Percentiles rank a stretch among this genome's conserved stretches.
Evolutionary conservation across 441 rosid species (phyloP).

Genomic region (Eutrema salsugineum): DNA sequence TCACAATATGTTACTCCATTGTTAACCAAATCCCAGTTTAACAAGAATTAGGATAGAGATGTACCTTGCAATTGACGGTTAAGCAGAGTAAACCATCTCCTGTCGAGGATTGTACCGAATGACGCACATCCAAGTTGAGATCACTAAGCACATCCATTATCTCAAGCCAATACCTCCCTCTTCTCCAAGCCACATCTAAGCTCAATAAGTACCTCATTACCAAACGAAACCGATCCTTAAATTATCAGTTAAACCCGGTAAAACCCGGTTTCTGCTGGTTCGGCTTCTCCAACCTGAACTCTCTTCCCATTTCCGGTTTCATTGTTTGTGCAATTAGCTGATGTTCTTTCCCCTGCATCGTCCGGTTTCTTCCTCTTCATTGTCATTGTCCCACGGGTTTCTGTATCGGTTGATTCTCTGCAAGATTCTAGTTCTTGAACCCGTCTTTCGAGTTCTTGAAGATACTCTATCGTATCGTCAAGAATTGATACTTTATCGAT

Average conservation of each 20-base stretch:
- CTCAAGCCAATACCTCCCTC: conserved; percentile 71
- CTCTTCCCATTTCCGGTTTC: conserved; percentile 36
- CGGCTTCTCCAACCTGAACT: conserved; percentile 25
- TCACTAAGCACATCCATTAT: conserved; percentile 54
- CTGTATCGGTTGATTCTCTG: conserved; percentile 38
- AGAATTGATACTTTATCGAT: conserved; percentile 65
- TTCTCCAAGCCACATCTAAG: conserved; percentile 60
- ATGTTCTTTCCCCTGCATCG: conserved; percentile 50
- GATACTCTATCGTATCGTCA: conserved; percentile 64
- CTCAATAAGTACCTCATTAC: conserved; percentile 53
- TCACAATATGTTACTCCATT: neutral
- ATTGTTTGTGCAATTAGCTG: conserved; percentile 42
- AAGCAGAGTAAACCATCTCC: conserved; percentile 54
- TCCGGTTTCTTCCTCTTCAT: conserved; percentile 42
- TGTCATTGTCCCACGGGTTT: conserved; percentile 32
- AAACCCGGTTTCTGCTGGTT: conserved; percentile 22
- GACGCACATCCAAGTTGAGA: conserved; percentile 65
- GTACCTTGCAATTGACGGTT: conserved; percentile 67
- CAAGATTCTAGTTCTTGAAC: conserved; percentile 57
- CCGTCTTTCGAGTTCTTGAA: conserved; percentile 59
- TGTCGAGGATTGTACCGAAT: conserved; percentile 65
- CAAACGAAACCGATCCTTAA: conserved; percentile 40
- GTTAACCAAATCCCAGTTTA: conserved; percentile 10
- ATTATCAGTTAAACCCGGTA: conserved; percentile 31
- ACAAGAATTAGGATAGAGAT: neutral